Base-by-base conservation (phyloP, 495 filamentous ascomycete species). In the Aspergillus conjunctus region DNA sequence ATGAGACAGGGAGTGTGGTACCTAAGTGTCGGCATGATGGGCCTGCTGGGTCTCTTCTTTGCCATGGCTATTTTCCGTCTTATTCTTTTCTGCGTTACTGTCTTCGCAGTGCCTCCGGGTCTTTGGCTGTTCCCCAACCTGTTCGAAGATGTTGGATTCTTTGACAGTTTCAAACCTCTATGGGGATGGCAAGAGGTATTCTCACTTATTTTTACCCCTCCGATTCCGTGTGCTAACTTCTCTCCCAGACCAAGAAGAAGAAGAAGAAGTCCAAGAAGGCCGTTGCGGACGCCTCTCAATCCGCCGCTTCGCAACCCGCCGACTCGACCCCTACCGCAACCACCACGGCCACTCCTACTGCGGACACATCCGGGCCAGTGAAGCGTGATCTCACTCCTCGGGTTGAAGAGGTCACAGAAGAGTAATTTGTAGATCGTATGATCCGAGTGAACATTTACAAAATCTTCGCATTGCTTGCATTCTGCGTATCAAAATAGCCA, bases 161-260 rank as follows among this genome's bases (percentile, higher is more conserved):
- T 98, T 68, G 95, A 99, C 62, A 95, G 90, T 74, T 99, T 99
- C 81, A 89, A 89, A 76, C 95, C 95, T 26, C 72, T 94, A 34
- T 98, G 95, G 93, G 95, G 90, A 52, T 99, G 95, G 95, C 94
- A 98, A 73, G 92, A 98, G 88, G 94, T 96, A 74, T 61, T 11
- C 18, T 11, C 8, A 54, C 41, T 64, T 56, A 17, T 44, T 33
- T 26, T 52, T 31, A 56, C 34, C 63, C 48, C 44, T 44, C 53
- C 12, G 51, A 3, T 54, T 37, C 34, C 67, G 41, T 58, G 43
- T 21, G 26, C 61, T 65, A 53, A 68, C 50, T 33, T 21, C 45
- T 46, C 21, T 22, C 22, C 31, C 34, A 70, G 66, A 72, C 70
- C 70, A 81, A 74, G 64, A 75, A 73, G 64, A 77, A 87, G 72